Evolutionary conservation across 1,139 yeast species (phyloP), one percentile per base, ranked within the genome.

Genomic region (Blastobotrys raffinosifermentans): DNA sequence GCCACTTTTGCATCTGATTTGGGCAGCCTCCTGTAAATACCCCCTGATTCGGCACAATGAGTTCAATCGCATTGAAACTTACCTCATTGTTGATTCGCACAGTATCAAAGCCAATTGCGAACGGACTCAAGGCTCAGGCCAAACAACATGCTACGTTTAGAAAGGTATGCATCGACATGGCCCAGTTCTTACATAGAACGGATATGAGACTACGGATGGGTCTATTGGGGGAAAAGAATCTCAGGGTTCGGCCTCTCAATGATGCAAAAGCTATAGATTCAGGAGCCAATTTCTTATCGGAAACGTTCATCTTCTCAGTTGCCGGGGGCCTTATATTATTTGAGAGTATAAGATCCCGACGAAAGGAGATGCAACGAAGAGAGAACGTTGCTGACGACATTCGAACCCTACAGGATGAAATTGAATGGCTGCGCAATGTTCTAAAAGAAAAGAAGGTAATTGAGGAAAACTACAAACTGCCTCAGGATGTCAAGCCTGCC

Each of bases 251-350:
- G 32, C 95, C 95, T 0, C 69, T 86, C 52, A 86, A 84, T 54
- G 95, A 86, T 49, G 77, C 80, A 17, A 80, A 77, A 54, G 96
- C 96, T 30, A 75, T 86, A 31, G 94, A 86, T 44, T 76, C 71
- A 40, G 95, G 95, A 1, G 94, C 95, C 32, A 80, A 73, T 34
- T 77, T 85, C 53, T 61, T 86, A 5, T 80, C 91, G 27, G 95
- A 86, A 57, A 58, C 77, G 25, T 80, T 86, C 52, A 77, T 86
- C 25, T 86, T 86, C 43, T 53, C 65, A 29, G 93, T 85, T 17
- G 95, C 94, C 2, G 94, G 94, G 4, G 72, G 80, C 1, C 67
- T 83, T 37, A 79, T 86, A n/a, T 55, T 85, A 18, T 84, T 72
- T 55, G 96, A 86, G 55, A 72, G 84, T 32, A 69, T 72, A 50